Conservation (phyloP, 1,284 basidiomycete species). For the Mycosarcoma maydis region DNA sequence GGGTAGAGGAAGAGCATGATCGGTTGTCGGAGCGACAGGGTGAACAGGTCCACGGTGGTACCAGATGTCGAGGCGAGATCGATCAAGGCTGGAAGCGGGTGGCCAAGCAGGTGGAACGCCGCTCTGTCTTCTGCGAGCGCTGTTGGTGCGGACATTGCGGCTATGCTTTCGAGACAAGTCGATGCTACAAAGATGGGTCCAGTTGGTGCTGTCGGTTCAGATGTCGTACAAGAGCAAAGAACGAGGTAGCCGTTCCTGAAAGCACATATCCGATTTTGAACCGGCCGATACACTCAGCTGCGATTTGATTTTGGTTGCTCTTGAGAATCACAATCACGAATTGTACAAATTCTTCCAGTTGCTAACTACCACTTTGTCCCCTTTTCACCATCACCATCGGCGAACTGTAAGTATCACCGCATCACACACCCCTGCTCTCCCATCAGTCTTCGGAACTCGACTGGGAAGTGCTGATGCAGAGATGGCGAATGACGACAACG, state of each 20-base stretch:
- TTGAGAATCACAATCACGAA: background rate
- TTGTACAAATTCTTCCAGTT: background rate
- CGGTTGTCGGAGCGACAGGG: constrained; percentile 49
- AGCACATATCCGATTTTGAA: background rate
- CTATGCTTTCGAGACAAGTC: too few relatives aligned
- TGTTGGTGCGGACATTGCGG: background rate
- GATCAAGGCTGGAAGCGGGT: constrained; percentile 58
- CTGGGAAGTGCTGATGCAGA: too few relatives aligned
- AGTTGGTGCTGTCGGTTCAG: too few relatives aligned
- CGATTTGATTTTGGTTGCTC: too few relatives aligned
- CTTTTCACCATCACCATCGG: constrained; percentile 10
- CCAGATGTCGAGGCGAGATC: constrained; percentile 48
- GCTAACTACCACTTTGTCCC: background rate
- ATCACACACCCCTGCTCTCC: background rate
- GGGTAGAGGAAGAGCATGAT: constrained; percentile 59
- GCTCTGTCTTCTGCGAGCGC: constrained; percentile 31
- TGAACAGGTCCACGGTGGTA: constrained; percentile 58
- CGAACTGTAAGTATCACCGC: constrained; percentile 10
- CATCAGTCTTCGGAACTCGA: background rate
- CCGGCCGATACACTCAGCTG: constrained; percentile 9
- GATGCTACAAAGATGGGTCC: too few relatives aligned
- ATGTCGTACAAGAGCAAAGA: too few relatives aligned
- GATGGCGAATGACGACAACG: constrained; percentile 34
- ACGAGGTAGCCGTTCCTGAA: too few relatives aligned
- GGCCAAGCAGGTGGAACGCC: constrained; percentile 59